A percentile compares a stretch with the other conserved stretches of the same genome.
These are phyloP conservation scores for Setomelanomma holmii DNA, from an alignment of 2,329 filamentous ascomycete genomes.

Conservation along the genomic window DNA sequence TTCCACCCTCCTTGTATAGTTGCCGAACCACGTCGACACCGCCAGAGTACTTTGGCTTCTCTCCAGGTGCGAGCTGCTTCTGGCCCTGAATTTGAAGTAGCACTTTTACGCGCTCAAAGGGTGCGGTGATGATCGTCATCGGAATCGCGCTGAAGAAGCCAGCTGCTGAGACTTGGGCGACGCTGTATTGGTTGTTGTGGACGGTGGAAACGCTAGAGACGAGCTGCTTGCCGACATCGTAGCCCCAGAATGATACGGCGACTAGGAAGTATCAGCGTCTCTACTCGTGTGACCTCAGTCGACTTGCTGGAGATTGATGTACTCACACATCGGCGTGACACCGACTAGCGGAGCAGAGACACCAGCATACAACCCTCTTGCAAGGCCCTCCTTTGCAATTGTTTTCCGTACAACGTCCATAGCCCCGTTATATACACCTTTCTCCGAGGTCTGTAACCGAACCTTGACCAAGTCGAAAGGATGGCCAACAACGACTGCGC, in stretches of 20 bases:
- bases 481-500: slow-evolving; percentile 90
- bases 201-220: slow-evolving; percentile 73
- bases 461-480: slow-evolving; percentile 99
- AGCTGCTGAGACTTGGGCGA: slow-evolving; percentile 86
- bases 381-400: slow-evolving; percentile 82
- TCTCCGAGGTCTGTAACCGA: slow-evolving; percentile 92
- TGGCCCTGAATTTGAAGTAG: slow-evolving; percentile 97
- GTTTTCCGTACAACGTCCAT: slow-evolving; percentile 92
- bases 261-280: slow-evolving; percentile 51
- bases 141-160: slow-evolving; percentile 96
- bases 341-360: slow-evolving; percentile 93
- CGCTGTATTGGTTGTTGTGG: slow-evolving; percentile 74
- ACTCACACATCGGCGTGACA: slow-evolving; percentile 98
- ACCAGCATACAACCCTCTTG: slow-evolving; percentile 87
- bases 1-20: slow-evolving; percentile 87
- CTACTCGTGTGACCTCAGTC: neutral
- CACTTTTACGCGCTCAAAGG: slow-evolving; percentile 98
- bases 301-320: neutral
- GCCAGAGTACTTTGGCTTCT: slow-evolving; percentile 91
- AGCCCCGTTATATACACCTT: slow-evolving; percentile 87
- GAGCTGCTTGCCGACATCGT: slow-evolving; percentile 92
- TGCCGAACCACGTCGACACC: slow-evolving; percentile 90
- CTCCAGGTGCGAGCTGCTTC: slow-evolving; percentile 80
- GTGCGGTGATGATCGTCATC: slow-evolving; percentile 97
- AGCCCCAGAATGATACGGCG: slow-evolving; percentile 78